phyloP scores from a whole-genome alignment of 192 early-diverging fungal species.

The Coemansia sp. region DNA sequence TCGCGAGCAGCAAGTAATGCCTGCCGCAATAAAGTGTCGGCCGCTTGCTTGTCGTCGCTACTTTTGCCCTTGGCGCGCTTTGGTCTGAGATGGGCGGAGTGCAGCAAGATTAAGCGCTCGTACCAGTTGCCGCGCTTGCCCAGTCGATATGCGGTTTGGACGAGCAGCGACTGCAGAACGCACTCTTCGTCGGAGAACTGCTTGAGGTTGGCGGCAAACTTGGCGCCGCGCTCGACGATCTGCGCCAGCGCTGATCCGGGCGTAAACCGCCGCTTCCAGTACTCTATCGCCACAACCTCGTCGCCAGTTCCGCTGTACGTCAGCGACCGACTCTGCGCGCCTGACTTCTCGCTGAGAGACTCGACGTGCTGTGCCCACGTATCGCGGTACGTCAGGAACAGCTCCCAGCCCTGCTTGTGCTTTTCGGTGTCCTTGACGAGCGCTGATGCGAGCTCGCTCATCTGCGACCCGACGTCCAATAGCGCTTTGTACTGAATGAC shows the following conservation, averaged over 20 bases:
- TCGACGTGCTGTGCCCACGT: conserved; percentile 19
- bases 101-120: conserved; percentile 62
- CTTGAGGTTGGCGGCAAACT: conserved; percentile 57
- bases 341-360: neutral
- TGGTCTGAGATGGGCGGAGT: conserved; percentile 55
- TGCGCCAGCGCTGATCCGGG: conserved; percentile 63
- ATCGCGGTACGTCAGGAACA: conserved; percentile 23
- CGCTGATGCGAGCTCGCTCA: conserved; percentile 24
- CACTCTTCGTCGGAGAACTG: conserved; percentile 57
- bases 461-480: conserved; percentile 22
- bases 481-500: conserved; percentile 37
- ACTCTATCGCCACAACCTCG: conserved; percentile 17
- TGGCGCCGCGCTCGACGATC: conserved; percentile 57
- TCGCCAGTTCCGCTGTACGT: neutral
- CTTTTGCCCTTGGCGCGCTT: conserved; percentile 20
- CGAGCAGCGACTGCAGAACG: conserved; percentile 58
- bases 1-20: conserved; percentile 20
- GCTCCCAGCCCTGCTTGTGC: conserved; percentile 37
- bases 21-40: neutral
- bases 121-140: conserved; percentile 67
- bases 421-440: conserved; percentile 28
- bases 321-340: neutral
- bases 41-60: conserved; percentile 27
- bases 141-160: conserved; percentile 57
- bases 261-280: conserved; percentile 53